Conservation (phyloP, 1,284 basidiomycete genomes). For the Ustanciosporium gigantosporum region DNA sequence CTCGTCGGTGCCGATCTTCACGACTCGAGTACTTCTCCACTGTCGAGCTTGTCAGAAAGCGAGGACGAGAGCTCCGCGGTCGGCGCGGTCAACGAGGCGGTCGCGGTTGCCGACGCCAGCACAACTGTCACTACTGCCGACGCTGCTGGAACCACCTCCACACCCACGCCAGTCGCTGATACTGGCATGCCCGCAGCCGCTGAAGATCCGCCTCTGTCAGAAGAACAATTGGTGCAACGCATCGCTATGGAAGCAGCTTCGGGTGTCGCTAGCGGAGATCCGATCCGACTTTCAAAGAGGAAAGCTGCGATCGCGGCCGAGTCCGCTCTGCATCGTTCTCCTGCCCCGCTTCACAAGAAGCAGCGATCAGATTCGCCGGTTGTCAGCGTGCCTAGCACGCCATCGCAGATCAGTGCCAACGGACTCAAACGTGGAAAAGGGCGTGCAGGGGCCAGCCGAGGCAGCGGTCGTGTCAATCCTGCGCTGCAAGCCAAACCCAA, state of each 20-base stretch:
- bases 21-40: conserved; percentile 7
- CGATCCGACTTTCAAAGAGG: conserved; percentile 25
- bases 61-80: too few relatives aligned
- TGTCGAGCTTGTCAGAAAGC: conserved; percentile 27
- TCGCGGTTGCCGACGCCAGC: background rate
- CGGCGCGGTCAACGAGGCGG: background rate
- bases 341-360: conserved; percentile 15
- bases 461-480: background rate
- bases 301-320: conserved; percentile 37
- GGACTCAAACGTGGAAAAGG: background rate
- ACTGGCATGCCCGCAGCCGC: background rate
- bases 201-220: conserved; percentile 2
- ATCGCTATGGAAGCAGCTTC: conserved; percentile 19
- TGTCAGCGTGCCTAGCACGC: background rate
- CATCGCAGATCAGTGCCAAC: background rate
- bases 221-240: conserved; percentile 23
- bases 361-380: background rate
- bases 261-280: conserved; percentile 13
- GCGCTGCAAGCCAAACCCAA: background rate
- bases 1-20: background rate
- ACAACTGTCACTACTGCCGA: too few relatives aligned
- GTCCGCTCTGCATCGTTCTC: conserved; percentile 14
- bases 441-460: background rate
- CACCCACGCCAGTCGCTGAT: too few relatives aligned
- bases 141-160: too few relatives aligned